phyloP scores from a whole-genome alignment of 257 asterid species.

The Oldenlandia corymbosa region DNA sequence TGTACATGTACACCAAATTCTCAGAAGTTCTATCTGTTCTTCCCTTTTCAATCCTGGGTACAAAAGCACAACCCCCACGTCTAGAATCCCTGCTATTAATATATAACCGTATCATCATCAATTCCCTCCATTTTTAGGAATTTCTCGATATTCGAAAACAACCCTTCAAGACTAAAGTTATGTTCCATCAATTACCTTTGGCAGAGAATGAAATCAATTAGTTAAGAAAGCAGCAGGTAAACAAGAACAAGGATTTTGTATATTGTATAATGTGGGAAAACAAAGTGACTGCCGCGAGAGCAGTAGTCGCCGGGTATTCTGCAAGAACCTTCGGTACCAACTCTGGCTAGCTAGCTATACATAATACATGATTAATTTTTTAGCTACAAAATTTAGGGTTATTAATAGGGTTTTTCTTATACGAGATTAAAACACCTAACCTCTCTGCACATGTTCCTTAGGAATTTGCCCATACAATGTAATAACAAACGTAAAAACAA shows the following conservation, averaged over 20 bases:
- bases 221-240: no score
- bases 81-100: constrained; percentile 12
- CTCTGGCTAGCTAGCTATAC: constrained; percentile 8
- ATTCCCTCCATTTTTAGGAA: constrained; percentile 15
- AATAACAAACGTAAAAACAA: constrained; percentile 1
- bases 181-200: constrained; percentile 36
- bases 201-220: constrained; percentile 16
- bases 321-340: constrained; percentile 29
- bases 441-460: constrained; percentile 3
- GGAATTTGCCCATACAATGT: background rate
- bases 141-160: constrained; percentile 21
- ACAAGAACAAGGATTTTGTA: no score
- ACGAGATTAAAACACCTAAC: background rate
- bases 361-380: background rate
- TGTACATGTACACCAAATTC: constrained; percentile 17
- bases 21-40: background rate
- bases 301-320: constrained; percentile 28
- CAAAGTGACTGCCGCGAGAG: constrained; percentile 9
- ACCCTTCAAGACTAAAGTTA: constrained; percentile 32
- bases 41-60: constrained; percentile 14
- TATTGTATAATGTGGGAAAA: background rate
- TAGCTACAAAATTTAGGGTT: constrained; percentile 12
- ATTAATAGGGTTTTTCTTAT: constrained; percentile 8
- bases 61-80: background rate
- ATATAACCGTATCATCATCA: constrained; percentile 13